Conservation (phyloP, 2,329 filamentous ascomycete species). For the Microcera coccophila region DNA sequence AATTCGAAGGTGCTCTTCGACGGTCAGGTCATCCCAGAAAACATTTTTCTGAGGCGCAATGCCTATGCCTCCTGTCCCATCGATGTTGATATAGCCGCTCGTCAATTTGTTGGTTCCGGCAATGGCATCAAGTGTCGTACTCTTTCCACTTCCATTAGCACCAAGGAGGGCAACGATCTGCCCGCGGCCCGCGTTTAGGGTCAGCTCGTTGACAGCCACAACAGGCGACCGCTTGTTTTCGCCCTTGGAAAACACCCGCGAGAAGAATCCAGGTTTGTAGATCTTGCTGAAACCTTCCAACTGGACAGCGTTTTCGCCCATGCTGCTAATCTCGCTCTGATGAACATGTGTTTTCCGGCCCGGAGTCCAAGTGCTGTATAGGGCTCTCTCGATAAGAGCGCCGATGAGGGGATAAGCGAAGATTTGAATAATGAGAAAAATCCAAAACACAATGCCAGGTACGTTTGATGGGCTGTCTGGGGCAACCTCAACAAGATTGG, state of each 20-base stretch:
- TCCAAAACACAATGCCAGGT: slow-evolving; percentile 71
- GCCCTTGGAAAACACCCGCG: slow-evolving; percentile 47
- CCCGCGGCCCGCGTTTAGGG: slow-evolving; percentile 66
- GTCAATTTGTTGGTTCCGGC: slow-evolving; percentile 76
- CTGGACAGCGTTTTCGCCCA: slow-evolving; percentile 56
- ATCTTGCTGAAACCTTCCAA: slow-evolving; percentile 73
- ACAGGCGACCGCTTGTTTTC: slow-evolving; percentile 55
- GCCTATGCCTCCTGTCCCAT: slow-evolving; percentile 74
- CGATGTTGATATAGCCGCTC: slow-evolving; percentile 70
- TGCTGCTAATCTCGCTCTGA: slow-evolving; percentile 21
- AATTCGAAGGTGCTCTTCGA: slow-evolving; percentile 77
- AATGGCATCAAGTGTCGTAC: slow-evolving; percentile 83
- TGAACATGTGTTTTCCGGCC: slow-evolving; percentile 51
- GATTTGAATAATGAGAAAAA: slow-evolving; percentile 74
- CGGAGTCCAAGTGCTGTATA: slow-evolving; percentile 70
- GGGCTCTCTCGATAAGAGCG: slow-evolving; percentile 64
- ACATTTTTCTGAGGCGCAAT: slow-evolving; percentile 93
- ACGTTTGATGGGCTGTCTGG: slow-evolving; percentile 65
- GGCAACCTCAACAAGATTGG: slow-evolving; percentile 59
- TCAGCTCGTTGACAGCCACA: slow-evolving; percentile 72
- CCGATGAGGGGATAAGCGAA: slow-evolving; percentile 73
- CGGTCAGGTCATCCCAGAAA: slow-evolving; percentile 83
- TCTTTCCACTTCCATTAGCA: slow-evolving; percentile 87
- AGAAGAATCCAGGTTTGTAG: slow-evolving; percentile 64
- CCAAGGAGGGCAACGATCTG: slow-evolving; percentile 84